Evolutionary conservation across 331 rosid species (phyloP).

Genomic region (Rhamnella rubrinervis): DNA sequence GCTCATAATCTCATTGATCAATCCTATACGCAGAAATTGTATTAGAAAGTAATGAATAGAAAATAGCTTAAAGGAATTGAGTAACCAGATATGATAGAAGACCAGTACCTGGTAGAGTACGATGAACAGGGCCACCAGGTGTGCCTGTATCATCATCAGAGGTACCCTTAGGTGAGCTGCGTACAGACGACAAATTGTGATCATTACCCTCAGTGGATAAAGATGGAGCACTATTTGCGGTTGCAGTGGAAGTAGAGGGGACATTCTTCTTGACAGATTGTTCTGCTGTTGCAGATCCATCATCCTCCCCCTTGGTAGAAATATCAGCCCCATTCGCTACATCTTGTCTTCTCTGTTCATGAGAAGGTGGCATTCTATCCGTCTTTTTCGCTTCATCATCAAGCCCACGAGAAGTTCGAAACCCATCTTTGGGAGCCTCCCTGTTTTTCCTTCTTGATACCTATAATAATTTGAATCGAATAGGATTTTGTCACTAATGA

Average conservation of each 20-base stretch:
- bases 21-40: slow-evolving; percentile 47
- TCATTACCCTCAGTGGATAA: slow-evolving; percentile 71
- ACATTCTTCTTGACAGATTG: slow-evolving; percentile 51
- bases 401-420: slow-evolving; percentile 56
- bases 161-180: slow-evolving; percentile 63
- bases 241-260: slow-evolving; percentile 49
- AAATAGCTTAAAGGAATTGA: not conserved
- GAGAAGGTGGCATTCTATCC: slow-evolving; percentile 53
- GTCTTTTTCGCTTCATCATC: slow-evolving; percentile 74
- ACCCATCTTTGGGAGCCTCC: slow-evolving; percentile 73
- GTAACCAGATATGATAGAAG: slow-evolving; percentile 4
- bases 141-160: slow-evolving; percentile 86
- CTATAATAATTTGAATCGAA: slow-evolving; percentile 30
- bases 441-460: slow-evolving; percentile 72
- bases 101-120: slow-evolving; percentile 87
- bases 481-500: slow-evolving; percentile 3
- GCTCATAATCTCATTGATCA: slow-evolving; percentile 96
- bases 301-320: slow-evolving; percentile 60
- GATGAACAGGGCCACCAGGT: slow-evolving; percentile 78
- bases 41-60: slow-evolving; percentile 24
- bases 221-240: slow-evolving; percentile 61
- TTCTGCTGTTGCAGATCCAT: slow-evolving; percentile 45
- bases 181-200: slow-evolving; percentile 56
- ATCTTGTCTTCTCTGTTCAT: slow-evolving; percentile 73
- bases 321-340: slow-evolving; percentile 41